A percentile compares a stretch with the other conserved stretches of the same genome.
phyloP scores from a whole-genome alignment of 1,139 yeast species.

The Geotrichum restrictum region DNA sequence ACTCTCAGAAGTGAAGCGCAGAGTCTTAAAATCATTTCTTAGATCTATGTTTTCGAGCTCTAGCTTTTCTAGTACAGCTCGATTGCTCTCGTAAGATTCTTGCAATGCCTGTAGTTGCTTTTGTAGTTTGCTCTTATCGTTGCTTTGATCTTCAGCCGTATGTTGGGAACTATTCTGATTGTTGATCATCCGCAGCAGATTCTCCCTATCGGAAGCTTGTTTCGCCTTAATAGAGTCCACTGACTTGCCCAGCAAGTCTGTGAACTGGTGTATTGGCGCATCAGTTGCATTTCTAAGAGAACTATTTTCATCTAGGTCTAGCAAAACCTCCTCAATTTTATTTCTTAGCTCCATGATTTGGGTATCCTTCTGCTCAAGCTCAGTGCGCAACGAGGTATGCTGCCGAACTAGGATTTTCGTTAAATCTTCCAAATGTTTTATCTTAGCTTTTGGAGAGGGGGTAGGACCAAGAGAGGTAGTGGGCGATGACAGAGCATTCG shows the following conservation, averaged over 20 bases:
- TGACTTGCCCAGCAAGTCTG: not conserved
- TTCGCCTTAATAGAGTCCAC: not conserved
- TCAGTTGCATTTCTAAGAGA: not conserved
- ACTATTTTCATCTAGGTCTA: not conserved
- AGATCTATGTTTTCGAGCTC: constrained; percentile 38
- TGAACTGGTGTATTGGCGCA: not conserved
- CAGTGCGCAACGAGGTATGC: not conserved
- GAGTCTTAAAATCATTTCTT: constrained; percentile 36
- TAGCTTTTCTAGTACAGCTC: constrained; percentile 34
- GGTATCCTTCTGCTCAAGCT: not conserved
- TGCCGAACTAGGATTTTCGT: constrained; percentile 2
- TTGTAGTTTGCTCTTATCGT: not conserved
- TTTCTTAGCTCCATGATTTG: not conserved
- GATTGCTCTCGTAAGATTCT: constrained; percentile 29
- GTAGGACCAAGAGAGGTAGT: not conserved
- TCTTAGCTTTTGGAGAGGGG: not conserved
- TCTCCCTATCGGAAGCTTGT: not conserved
- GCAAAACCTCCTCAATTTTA: not conserved
- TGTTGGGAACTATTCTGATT: not conserved
- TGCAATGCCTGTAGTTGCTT: constrained; percentile 12
- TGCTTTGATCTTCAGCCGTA: not conserved
- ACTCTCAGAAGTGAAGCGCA: constrained; percentile 32
- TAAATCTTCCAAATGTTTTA: not conserved
- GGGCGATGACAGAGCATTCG: not conserved
- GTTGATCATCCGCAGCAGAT: too few relatives aligned